Conservation (phyloP, 306 rosid species). For the Malus domestica region ASM211411v1 NC_041795.1:13855001-13855500, state of each 20-base stretch:
- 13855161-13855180: too few relatives aligned
- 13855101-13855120: too few relatives aligned
- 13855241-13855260: conserved; percentile 37
- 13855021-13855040: too few relatives aligned
- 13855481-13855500: conserved; percentile 14
- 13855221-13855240: too few relatives aligned
- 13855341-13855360: background rate
- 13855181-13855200: too few relatives aligned
- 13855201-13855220: too few relatives aligned
- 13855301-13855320: conserved; percentile 83
- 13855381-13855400: background rate
- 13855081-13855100: too few relatives aligned
- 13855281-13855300: conserved; percentile 59
- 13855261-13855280: conserved; percentile 71
- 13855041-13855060: too few relatives aligned
- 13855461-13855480: conserved; percentile 54
- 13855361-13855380: background rate
- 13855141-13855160: too few relatives aligned
- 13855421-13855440: conserved; percentile 78
- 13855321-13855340: conserved; percentile 11
- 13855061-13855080: too few relatives aligned
- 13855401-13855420: background rate
- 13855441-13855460: conserved; percentile 51
- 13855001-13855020: too few relatives aligned
- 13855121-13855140: too few relatives aligned